Evolutionary conservation across 345 rosid genomes (phyloP).

Genomic region (Trapa bicornis): DNA sequence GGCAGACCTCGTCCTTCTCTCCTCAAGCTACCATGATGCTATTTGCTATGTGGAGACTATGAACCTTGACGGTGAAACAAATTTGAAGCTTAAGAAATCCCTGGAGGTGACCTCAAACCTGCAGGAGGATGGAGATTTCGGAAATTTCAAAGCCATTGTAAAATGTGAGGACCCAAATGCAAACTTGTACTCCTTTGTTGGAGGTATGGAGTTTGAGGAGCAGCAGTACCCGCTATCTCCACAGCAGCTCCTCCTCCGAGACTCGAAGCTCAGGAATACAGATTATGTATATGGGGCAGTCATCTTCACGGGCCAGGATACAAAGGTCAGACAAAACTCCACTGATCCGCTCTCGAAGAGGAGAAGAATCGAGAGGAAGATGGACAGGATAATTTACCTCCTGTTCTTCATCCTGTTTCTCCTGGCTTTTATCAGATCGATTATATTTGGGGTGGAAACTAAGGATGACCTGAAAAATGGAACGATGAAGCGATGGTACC

Average conservation of each 20-base stretch:
- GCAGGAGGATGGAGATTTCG: conserved; percentile 45
- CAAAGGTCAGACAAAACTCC: conserved; percentile 82
- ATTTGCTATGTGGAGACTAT: conserved; percentile 88
- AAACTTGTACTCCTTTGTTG: conserved; percentile 69
- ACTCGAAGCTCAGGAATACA: conserved; percentile 74
- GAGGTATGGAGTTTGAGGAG: conserved; percentile 52
- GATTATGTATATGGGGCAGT: conserved; percentile 70
- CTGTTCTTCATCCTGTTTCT: conserved; percentile 41
- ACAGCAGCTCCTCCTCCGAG: conserved; percentile 82
- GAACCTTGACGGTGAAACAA: conserved; percentile 95
- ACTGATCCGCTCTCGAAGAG: conserved; percentile 83
- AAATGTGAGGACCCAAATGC: conserved; percentile 94
- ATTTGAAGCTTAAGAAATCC: conserved; percentile 75
- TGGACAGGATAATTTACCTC: conserved; percentile 66
- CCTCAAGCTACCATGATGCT: conserved; percentile 74
- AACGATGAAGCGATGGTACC: conserved; percentile 79
- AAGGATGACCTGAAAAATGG: conserved; percentile 42
- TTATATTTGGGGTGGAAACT: conserved; percentile 56
- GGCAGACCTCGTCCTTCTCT: conserved; percentile 64
- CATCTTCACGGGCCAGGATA: conserved; percentile 81
- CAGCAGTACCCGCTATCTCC: conserved; percentile 52
- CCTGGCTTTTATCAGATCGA: conserved; percentile 57
- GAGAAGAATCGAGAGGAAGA: conserved; percentile 70
- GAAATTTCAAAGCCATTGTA: conserved; percentile 47
- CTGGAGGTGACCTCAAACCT: conserved; percentile 53